A percentile compares a stretch with the other conserved stretches of the same genome.
Evolutionary conservation across 1,284 basidiomycete species (phyloP).

Genomic region (Cryptococcus sp.): DNA sequence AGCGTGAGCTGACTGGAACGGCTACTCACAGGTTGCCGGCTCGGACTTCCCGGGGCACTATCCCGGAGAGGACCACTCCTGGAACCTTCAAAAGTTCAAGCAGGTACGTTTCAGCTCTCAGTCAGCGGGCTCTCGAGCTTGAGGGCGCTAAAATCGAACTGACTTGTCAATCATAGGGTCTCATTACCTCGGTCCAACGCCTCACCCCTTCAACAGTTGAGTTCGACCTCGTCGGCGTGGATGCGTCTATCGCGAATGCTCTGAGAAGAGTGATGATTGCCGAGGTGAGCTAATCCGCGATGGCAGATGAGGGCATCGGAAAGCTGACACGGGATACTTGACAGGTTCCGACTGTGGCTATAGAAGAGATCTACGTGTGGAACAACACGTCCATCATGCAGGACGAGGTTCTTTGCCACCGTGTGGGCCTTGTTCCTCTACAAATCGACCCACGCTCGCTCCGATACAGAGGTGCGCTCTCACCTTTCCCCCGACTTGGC

Average conservation of each 20-base stretch:
- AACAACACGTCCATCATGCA: conserved; percentile 94
- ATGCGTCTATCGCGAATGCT: conserved; percentile 94
- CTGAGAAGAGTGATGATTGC: conserved; percentile 88
- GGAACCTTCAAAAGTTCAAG: conserved; percentile 72
- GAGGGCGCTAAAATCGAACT: neutral
- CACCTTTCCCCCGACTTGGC: neutral
- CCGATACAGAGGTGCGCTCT: conserved; percentile 45
- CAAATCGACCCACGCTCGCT: conserved; percentile 72
- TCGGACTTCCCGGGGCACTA: conserved; percentile 85
- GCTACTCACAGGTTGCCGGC: conserved; percentile 62
- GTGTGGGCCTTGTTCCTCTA: conserved; percentile 85
- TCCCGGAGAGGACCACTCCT: conserved; percentile 76
- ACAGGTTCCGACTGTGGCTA: conserved; percentile 86
- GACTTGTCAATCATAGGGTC: conserved; percentile 56
- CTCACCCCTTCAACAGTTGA: conserved; percentile 80
- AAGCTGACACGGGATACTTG: neutral
- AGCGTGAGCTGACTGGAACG: neutral
- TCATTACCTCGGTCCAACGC: conserved; percentile 69
- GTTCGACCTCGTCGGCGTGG: conserved; percentile 93
- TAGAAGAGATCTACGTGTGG: conserved; percentile 91
- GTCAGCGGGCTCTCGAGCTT: neutral
- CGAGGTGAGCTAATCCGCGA: conserved; percentile 60
- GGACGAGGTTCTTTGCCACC: conserved; percentile 89
- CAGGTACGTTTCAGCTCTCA: conserved; percentile 53
- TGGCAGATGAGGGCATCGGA: neutral